Evolutionary conservation across 345 rosid genomes (phyloP).

Genomic region (Kernera saxatilis): DNA sequence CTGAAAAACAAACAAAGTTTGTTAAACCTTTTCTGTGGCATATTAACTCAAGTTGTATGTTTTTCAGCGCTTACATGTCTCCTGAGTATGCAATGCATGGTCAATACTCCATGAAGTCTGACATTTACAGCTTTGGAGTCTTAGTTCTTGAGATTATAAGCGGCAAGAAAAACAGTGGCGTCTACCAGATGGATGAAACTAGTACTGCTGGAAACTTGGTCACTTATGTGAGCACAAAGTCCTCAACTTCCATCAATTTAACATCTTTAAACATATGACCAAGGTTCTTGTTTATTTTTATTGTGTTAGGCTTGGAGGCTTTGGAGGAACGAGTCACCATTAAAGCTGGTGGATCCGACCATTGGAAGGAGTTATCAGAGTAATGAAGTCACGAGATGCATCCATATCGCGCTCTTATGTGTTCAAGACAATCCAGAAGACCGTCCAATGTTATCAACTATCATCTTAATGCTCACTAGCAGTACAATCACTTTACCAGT

Average conservation of each 20-base stretch:
- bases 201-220: constrained; percentile 23
- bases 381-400: constrained; percentile 21
- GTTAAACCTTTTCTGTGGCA: background rate
- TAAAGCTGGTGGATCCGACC: constrained; percentile 18
- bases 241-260: background rate
- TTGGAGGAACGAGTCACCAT: constrained; percentile 22
- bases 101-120: constrained; percentile 21
- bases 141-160: constrained; percentile 29
- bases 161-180: constrained; percentile 11
- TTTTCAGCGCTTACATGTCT: constrained; percentile 28
- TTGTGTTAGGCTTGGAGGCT: constrained; percentile 24
- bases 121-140: constrained; percentile 26
- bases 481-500: constrained; percentile 19
- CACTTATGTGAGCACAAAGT: constrained; percentile 9
- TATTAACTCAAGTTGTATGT: background rate
- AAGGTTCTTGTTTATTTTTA: background rate
- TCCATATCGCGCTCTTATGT: constrained; percentile 26
- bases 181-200: constrained; percentile 24
- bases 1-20: background rate
- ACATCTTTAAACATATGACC: background rate
- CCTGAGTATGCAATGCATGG: constrained; percentile 29
- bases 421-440: constrained; percentile 24
- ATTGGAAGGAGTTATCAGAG: constrained; percentile 11
- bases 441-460: constrained; percentile 15
- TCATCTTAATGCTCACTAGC: constrained; percentile 25